Evolutionary conservation across 305 asterid genomes (phyloP), one percentile per base, ranked within the genome.

Genomic region (Caryopteris hybrid): DNA sequence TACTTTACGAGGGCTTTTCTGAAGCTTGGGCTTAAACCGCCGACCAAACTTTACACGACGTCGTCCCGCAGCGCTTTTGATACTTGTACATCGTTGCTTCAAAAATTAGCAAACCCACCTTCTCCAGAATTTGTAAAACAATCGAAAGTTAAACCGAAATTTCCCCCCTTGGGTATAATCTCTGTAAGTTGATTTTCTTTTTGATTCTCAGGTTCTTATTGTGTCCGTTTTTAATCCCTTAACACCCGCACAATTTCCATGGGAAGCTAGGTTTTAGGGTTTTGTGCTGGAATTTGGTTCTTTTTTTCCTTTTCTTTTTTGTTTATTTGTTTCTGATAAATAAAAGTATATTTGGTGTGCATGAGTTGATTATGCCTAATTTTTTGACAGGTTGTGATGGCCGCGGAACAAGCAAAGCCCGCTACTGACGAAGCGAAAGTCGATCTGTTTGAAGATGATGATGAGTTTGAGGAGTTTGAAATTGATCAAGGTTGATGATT

Each of bases 401-500:
- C 95, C 64, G 75, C 90, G 23, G 96, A 88, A 75, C 87, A 79
- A 73, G 82, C 90, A 13, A 87, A 80, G 73, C 79, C 88, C 2
- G 88, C 80, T 53, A 52, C 88, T 9, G 95, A 87, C 73, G 94
- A 92, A 51, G 87, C 77, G 16, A 87, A 89, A 72, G 81, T 88
- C 60, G 96, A 92, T 81, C 85, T 89, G 6, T 89, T 92, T 66
- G 96, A 92, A 70, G 96, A 92, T 50, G 96, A 89, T 70, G 98
- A 92, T 65, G 98, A 92, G 65, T 92, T 92, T 22, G 98, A 92
- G 84, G 98, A 92, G 83, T 89, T 92, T 52, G 95, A 71, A 57
- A 86, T 87, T 43, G 91, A 80, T 81, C 89, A 83, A 84, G 97
- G 98, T 90, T 36, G 12, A 20, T 33, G 20, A 21, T 13, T n/a